Evolutionary conservation across 441 rosid species (phyloP).

Genomic region (Arabidopsis hybrid): DNA sequence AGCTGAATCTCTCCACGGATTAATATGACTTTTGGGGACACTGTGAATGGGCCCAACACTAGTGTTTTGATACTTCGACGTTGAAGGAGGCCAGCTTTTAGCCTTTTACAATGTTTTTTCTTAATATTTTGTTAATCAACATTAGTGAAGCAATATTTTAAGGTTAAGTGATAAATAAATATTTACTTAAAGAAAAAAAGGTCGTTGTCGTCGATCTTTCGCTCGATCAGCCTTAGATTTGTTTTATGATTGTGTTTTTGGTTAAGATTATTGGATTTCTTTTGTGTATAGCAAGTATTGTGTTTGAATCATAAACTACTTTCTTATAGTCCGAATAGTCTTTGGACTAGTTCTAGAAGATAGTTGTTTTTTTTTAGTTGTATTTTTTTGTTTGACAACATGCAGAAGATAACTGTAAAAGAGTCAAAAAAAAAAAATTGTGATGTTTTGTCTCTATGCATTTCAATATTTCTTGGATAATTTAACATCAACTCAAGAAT

Average conservation of each 20-base stretch:
- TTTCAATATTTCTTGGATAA: background rate
- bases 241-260: constrained; percentile 11
- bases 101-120: background rate
- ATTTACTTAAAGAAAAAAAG: background rate
- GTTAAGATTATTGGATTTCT: background rate
- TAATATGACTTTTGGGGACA: constrained; percentile 32
- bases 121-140: background rate
- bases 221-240: background rate
- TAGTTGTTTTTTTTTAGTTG: too few relatives aligned
- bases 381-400: background rate
- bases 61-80: constrained; percentile 35
- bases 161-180: background rate
- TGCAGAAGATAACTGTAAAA: background rate
- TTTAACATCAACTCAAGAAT: background rate
- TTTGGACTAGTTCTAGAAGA: background rate
- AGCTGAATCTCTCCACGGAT: constrained; percentile 25
- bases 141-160: background rate
- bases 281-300: background rate
- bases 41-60: constrained; percentile 23
- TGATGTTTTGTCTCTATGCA: background rate
- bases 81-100: constrained; percentile 23
- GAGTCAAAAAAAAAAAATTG: background rate
- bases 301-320: too few relatives aligned
- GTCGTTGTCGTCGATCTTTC: background rate
- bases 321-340: background rate